A percentile compares a stretch with the other conserved stretches of the same genome.
Evolutionary conservation across 2,329 filamentous ascomycete species (phyloP).

Genomic region (Mollisia scopiformis): DNA sequence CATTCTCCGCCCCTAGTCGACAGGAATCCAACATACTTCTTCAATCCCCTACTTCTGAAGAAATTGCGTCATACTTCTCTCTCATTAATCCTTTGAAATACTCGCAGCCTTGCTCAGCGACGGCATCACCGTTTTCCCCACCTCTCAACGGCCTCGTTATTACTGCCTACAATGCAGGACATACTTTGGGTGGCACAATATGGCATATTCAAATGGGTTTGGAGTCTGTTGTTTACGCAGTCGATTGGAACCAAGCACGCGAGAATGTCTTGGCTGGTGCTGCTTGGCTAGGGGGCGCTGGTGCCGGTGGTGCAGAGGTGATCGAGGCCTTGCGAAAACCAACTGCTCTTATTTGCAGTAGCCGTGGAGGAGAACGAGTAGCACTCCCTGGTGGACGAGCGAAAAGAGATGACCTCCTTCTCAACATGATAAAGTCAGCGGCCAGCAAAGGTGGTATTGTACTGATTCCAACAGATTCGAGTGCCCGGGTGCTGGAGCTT

Average conservation of each 20-base stretch:
- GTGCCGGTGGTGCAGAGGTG: slow-evolving; percentile 81
- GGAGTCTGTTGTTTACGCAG: slow-evolving; percentile 95
- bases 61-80: slow-evolving; percentile 91
- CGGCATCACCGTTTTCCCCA: slow-evolving; percentile 84
- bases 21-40: slow-evolving; percentile 57
- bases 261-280: slow-evolving; percentile 94
- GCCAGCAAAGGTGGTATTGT: slow-evolving; percentile 85
- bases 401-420: slow-evolving; percentile 82
- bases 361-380: slow-evolving; percentile 73
- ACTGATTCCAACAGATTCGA: slow-evolving; percentile 91
- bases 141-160: slow-evolving; percentile 90
- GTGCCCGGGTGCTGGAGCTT: slow-evolving; percentile 89
- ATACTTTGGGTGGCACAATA: slow-evolving; percentile 94
- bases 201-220: slow-evolving; percentile 98
- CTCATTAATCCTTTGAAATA: slow-evolving; percentile 93
- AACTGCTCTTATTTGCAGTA: slow-evolving; percentile 91
- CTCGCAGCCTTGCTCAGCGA: slow-evolving; percentile 91
- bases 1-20: slow-evolving; percentile 53
- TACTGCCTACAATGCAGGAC: slow-evolving; percentile 95
- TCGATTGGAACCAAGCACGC: slow-evolving; percentile 97
- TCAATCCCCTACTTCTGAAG: slow-evolving; percentile 77
- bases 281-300: slow-evolving; percentile 86
- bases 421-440: slow-evolving; percentile 80
- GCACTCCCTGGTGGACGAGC: slow-evolving; percentile 73
- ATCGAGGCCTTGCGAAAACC: slow-evolving; percentile 93